Conservation (phyloP, 2,329 filamentous ascomycete genomes). For the Sclerotinia glacialis region DNA sequence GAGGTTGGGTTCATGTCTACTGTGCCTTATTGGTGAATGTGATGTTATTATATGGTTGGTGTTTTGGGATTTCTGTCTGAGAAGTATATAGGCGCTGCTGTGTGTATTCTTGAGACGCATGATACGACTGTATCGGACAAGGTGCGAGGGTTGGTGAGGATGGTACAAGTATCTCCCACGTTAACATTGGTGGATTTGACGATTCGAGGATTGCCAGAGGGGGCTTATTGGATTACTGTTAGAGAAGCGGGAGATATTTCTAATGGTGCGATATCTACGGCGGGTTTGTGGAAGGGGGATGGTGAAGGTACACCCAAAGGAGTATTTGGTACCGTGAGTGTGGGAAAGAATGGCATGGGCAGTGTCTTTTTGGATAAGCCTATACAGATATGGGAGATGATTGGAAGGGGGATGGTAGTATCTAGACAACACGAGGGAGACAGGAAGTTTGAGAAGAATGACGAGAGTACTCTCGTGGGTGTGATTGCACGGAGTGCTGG, state of each 20-base stretch:
- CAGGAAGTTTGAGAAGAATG: slow-evolving; percentile 63
- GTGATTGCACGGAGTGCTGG: slow-evolving; percentile 94
- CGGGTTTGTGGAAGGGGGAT: slow-evolving; percentile 67
- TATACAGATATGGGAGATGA: slow-evolving; percentile 92
- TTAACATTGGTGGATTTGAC: slow-evolving; percentile 86
- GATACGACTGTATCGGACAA: slow-evolving; percentile 57
- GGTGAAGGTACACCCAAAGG: slow-evolving; percentile 49
- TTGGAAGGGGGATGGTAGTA: slow-evolving; percentile 88
- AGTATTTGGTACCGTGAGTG: slow-evolving; percentile 70
- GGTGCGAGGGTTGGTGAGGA: slow-evolving; percentile 83
- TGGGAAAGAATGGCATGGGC: slow-evolving; percentile 73
- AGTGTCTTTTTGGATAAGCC: slow-evolving; percentile 76
- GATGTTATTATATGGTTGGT: neutral
- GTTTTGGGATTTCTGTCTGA: slow-evolving; percentile 10
- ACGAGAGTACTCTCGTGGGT: slow-evolving; percentile 82
- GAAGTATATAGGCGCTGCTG: slow-evolving; percentile 62
- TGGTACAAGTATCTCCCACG: slow-evolving; percentile 82
- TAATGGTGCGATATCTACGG: slow-evolving; percentile 76
- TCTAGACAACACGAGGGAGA: slow-evolving; percentile 62
- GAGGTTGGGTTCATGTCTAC: neutral
- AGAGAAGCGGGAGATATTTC: slow-evolving; percentile 86
- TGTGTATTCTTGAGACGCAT: slow-evolving; percentile 93
- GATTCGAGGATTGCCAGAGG: slow-evolving; percentile 75
- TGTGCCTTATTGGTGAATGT: too few relatives aligned
- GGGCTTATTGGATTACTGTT: slow-evolving; percentile 79